These are phyloP conservation scores for Ailanthus altissimus DNA, from an alignment of 345 rosid species.

Conservation along the genomic window DNA sequence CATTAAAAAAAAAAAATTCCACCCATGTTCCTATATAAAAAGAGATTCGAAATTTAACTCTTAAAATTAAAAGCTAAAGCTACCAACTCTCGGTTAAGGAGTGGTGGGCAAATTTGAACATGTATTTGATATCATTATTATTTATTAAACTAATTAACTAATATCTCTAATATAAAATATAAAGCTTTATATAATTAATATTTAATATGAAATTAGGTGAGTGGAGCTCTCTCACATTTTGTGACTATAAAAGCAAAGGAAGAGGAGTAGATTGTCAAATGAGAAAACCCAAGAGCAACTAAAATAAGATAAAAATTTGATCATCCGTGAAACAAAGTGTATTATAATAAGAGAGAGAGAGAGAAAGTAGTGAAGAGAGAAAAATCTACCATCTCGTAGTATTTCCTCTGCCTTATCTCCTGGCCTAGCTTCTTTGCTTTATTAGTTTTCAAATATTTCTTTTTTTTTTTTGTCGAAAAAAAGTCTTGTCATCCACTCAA, in stretches of 20 bases:
- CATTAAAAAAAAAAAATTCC: too few relatives aligned
- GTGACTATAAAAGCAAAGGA: slow-evolving; percentile 2
- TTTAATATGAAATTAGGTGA: background rate
- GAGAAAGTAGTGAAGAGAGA: background rate
- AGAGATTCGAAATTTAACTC: too few relatives aligned
- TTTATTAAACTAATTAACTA: background rate
- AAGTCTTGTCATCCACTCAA: slow-evolving; percentile 68
- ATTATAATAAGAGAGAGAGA: slow-evolving; percentile 17
- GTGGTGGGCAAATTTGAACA: slow-evolving; percentile 3
- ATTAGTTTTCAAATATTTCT: slow-evolving; percentile 39
- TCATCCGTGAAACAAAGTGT: slow-evolving; percentile 33
- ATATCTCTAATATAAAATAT: background rate
- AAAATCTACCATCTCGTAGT: slow-evolving; percentile 24
- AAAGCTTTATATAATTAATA: background rate
- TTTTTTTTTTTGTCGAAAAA: slow-evolving; percentile 36
- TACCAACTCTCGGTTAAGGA: too few relatives aligned
- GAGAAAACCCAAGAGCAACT: slow-evolving; percentile 15
- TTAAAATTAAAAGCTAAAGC: too few relatives aligned
- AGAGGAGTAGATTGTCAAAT: slow-evolving; percentile 6
- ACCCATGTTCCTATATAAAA: too few relatives aligned
- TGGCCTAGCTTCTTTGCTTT: slow-evolving; percentile 40
- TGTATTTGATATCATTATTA: background rate
- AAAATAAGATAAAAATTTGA: slow-evolving; percentile 17
- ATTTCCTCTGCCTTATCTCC: slow-evolving; percentile 38
- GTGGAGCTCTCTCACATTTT: background rate